Percentiles rank a stretch among this genome's conserved stretches.
These are phyloP conservation scores for Singerocomus rubriflavus DNA, from an alignment of 1,284 basidiomycete genomes.

Conservation along the genomic window DNA sequence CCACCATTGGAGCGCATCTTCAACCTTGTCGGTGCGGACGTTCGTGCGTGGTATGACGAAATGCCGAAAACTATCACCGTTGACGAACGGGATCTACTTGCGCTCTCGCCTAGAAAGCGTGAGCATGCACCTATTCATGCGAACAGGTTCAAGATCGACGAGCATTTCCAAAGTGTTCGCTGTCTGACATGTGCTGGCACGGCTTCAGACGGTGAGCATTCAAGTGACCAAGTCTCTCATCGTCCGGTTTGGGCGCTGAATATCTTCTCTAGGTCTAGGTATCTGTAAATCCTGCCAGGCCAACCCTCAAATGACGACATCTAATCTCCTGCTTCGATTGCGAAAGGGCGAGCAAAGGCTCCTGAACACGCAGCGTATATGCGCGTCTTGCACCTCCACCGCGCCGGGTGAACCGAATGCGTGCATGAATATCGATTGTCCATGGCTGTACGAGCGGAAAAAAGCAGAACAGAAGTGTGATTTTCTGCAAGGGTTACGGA, in stretches of 20 bases:
- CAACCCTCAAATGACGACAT: constrained; percentile 56
- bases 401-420: constrained; percentile 58
- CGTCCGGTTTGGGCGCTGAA: not conserved
- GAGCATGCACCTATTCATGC: constrained; percentile 36
- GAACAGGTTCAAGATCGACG: constrained; percentile 58
- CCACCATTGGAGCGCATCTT: constrained; percentile 90
- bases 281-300: constrained; percentile 65
- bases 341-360: constrained; percentile 58
- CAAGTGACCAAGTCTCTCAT: not conserved
- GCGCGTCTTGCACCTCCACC: constrained; percentile 63
- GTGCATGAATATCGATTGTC: constrained; percentile 85
- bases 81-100: constrained; percentile 25
- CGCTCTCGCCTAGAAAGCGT: constrained; percentile 48
- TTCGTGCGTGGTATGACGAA: constrained; percentile 84
- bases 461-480: constrained; percentile 61
- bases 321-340: constrained; percentile 56
- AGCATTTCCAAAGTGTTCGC: constrained; percentile 70
- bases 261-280: constrained; percentile 37
- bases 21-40: constrained; percentile 88
- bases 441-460: constrained; percentile 73
- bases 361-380: constrained; percentile 61
- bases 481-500: constrained; percentile 37
- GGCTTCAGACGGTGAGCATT: constrained; percentile 51
- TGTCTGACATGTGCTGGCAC: constrained; percentile 67
- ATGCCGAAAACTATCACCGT: constrained; percentile 65